phyloP scores from a whole-genome alignment of 2,329 filamentous ascomycete genomes.

The Colletotrichum truncatum region DNA sequence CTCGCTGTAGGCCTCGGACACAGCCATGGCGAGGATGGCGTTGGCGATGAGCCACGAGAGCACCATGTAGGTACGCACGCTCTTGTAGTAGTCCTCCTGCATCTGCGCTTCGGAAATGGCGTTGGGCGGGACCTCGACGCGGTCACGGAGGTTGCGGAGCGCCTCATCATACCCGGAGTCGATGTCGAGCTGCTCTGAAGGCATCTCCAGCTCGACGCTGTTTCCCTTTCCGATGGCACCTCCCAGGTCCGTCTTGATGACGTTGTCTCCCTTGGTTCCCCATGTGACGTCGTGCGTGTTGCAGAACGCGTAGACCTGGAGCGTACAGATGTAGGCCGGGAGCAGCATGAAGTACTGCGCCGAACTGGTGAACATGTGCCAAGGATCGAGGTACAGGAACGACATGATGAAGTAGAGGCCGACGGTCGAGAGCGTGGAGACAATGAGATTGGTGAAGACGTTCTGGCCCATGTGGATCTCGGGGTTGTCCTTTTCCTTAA shows the following conservation, averaged over 20 bases:
- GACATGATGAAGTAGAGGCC: constrained; percentile 97
- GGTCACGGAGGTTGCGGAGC: constrained; percentile 92
- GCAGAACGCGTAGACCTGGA: constrained; percentile 98
- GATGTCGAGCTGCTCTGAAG: constrained; percentile 96
- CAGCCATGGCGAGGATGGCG: constrained; percentile 90
- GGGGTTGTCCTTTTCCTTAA: constrained; percentile 61
- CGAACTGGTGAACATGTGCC: constrained; percentile 97
- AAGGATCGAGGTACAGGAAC: constrained; percentile 95
- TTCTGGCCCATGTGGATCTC: constrained; percentile 75
- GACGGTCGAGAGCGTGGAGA: constrained; percentile 87
- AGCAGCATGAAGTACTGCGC: constrained; percentile 93
- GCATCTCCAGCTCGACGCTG: constrained; percentile 95
- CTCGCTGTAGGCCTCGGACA: constrained; percentile 84
- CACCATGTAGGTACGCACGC: constrained; percentile 97
- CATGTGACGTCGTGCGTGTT: constrained; percentile 99
- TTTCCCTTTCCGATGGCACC: constrained; percentile 80
- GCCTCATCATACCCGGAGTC: constrained; percentile 98
- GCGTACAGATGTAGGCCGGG: constrained; percentile 93
- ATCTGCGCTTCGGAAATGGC: constrained; percentile 78
- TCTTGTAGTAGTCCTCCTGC: constrained; percentile 99
- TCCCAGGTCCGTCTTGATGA: constrained; percentile 91
- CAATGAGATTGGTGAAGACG: constrained; percentile 93
- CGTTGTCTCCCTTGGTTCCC: constrained; percentile 99
- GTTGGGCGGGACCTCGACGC: constrained; percentile 79
- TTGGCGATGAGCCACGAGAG: constrained; percentile 94